Conservation (phyloP, 192 early-diverging fungal species). For the Coemansia sp. region DNA sequence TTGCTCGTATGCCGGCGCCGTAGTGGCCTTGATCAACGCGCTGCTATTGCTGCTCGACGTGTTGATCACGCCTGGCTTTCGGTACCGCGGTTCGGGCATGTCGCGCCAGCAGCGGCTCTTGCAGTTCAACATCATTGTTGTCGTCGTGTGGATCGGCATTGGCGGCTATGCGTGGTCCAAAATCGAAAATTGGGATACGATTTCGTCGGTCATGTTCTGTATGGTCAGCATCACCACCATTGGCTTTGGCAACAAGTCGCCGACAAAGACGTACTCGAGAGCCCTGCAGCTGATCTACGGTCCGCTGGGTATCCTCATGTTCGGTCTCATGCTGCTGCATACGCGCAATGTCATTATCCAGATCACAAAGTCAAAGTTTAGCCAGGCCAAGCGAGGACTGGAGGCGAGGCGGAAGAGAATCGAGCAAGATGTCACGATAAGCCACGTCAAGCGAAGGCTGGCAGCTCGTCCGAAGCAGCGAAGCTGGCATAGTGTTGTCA, state of each 20-base stretch:
- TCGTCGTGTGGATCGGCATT: constrained; percentile 57
- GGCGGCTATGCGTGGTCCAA: constrained; percentile 56
- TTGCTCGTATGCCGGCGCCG: constrained; percentile 49
- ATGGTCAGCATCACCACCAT: constrained; percentile 56
- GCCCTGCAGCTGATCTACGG: constrained; percentile 47
- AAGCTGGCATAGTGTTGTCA: constrained; percentile 21
- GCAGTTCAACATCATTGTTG: constrained; percentile 55
- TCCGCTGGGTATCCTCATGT: constrained; percentile 51
- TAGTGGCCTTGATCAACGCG: constrained; percentile 46
- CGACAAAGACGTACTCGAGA: constrained; percentile 44
- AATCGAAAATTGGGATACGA: constrained; percentile 52
- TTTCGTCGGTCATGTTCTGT: constrained; percentile 53
- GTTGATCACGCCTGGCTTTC: constrained; percentile 50
- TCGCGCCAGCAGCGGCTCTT: constrained; percentile 53
- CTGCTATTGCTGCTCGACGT: constrained; percentile 42
- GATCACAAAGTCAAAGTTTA: constrained; percentile 35
- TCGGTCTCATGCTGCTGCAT: constrained; percentile 53
- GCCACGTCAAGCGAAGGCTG: constrained; percentile 38
- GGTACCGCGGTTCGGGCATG: constrained; percentile 57
- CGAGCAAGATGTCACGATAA: constrained; percentile 34
- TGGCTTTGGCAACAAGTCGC: constrained; percentile 50
- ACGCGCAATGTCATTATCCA: constrained; percentile 56
- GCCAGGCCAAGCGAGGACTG: constrained; percentile 35
- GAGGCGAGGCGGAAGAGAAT: constrained; percentile 29
- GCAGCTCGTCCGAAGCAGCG: constrained; percentile 30